Evolutionary conservation across 192 early-diverging fungal genomes (phyloP), one percentile per base, ranked within the genome.

Genomic region (Kappamyces sp.): DNA sequence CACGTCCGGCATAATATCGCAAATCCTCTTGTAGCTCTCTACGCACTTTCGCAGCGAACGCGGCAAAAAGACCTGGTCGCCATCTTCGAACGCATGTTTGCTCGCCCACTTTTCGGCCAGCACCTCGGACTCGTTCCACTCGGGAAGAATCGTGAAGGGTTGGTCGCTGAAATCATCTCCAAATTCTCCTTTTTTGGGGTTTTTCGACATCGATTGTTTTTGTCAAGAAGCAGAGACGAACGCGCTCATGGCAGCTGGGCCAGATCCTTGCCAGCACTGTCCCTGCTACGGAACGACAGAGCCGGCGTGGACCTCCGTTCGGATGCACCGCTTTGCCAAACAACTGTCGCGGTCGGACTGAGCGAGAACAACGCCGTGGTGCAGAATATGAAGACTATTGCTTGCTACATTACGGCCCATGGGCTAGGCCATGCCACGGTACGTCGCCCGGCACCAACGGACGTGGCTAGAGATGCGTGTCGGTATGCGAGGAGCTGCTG

Each of bases 41-140:
- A 74, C 49, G 31, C 62, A 34, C 9, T 32, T 15, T 12, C 69
- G 40, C 61, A 79, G 39, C 9, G 61, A 71, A n/a, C 60, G 45
- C 9, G 67, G 73, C 45, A 69, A 62, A 32, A 41, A 60, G 1
- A 57, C 45, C 9, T 55, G 59, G 31, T 83, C 79, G 11, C 73
- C 72, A 61, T 83, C 81, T 46, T 83, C 81, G 57, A 82, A 83
- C 0, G 62, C 62, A 50, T 83, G 79, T 62, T 83, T 83, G 2
- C 72, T 71, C 1, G 49, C 58, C 75, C 76, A 83, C 52, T 84
- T 84, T 64, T 84, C 81, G 0, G 74, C 66, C 11, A 66, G 61
- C 3, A 83, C 57, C 43, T 84, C 81, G 8, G 71, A 57, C 47
- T 83, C 80, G 36, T 53, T 64, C 80, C 80, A 83, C 54, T 80